Conservation (phyloP, 164 flowering plant species). For the Macadamia tetraphylla region DNA sequence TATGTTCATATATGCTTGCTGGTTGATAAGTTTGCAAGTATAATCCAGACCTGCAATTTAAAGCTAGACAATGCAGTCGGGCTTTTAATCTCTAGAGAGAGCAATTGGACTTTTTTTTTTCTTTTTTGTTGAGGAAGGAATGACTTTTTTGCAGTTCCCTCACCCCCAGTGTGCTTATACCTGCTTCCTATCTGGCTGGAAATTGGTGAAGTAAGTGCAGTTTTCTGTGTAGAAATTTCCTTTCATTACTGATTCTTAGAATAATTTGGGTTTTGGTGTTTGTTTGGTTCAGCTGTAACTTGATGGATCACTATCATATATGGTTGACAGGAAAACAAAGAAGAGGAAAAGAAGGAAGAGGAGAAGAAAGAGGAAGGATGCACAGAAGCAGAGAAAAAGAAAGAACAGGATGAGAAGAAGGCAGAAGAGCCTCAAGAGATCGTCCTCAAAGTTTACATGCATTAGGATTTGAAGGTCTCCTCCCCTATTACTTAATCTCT, state of each 20-base stretch:
- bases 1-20: too few species aligned
- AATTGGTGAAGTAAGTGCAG: constrained; percentile 32
- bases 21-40: too few species aligned
- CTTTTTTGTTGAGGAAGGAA: too few species aligned
- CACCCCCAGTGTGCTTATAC: too few species aligned
- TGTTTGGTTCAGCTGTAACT: not conserved
- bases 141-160: too few species aligned
- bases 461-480: constrained; percentile 72
- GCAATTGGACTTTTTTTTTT: too few species aligned
- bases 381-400: too few species aligned
- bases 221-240: not conserved
- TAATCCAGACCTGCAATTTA: too few species aligned
- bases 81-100: too few species aligned
- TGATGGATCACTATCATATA: not conserved
- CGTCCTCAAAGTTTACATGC: constrained; percentile 79
- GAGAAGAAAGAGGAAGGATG: too few species aligned
- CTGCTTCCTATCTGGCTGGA: not conserved
- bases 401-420: constrained; percentile 12
- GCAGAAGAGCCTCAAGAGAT: constrained; percentile 38
- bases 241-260: too few species aligned
- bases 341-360: not conserved
- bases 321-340: constrained; percentile 14
- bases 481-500: not conserved
- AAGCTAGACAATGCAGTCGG: too few species aligned
- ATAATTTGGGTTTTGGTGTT: not conserved